Evolutionary conservation across 2,329 filamentous ascomycete genomes (phyloP).

Genomic region (Ophiostoma piceae): DNA sequence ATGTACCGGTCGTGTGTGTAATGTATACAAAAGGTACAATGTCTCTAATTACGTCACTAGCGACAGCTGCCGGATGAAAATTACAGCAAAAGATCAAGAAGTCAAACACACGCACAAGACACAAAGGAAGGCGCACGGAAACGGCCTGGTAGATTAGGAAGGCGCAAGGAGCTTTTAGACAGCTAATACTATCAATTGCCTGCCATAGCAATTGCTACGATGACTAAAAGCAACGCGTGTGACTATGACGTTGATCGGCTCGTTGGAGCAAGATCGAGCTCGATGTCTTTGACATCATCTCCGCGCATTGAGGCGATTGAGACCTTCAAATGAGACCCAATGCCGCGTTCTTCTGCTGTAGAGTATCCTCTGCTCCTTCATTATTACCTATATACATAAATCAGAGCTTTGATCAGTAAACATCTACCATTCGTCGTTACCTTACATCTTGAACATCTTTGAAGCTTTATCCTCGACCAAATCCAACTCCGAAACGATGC

Average conservation of each 20-base stretch:
- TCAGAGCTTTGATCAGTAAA: not conserved
- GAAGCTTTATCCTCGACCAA: not conserved
- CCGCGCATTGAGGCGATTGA: not conserved
- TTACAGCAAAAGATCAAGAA: not conserved
- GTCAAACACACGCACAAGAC: not conserved
- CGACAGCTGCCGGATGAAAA: not conserved
- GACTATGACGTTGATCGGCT: constrained; percentile 5
- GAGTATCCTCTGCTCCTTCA: not conserved
- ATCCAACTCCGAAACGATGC: constrained; percentile 14
- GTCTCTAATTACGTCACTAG: constrained; percentile 8
- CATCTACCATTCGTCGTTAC: no score
- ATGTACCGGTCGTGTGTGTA: not conserved
- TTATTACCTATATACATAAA: not conserved
- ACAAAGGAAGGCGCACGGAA: not conserved
- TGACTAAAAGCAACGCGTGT: not conserved
- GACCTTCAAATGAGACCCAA: constrained; percentile 1
- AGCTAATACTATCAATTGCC: not conserved
- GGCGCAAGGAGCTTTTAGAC: not conserved
- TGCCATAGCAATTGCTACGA: not conserved
- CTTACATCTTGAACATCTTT: not conserved
- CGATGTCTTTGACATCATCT: constrained; percentile 11
- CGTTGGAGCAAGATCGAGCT: constrained; percentile 8
- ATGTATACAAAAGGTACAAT: not conserved
- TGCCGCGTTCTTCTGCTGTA: not conserved
- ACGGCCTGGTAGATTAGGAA: not conserved